Evolutionary conservation across 345 rosid genomes (phyloP).

Genomic region (Litchi chinensis): DNA sequence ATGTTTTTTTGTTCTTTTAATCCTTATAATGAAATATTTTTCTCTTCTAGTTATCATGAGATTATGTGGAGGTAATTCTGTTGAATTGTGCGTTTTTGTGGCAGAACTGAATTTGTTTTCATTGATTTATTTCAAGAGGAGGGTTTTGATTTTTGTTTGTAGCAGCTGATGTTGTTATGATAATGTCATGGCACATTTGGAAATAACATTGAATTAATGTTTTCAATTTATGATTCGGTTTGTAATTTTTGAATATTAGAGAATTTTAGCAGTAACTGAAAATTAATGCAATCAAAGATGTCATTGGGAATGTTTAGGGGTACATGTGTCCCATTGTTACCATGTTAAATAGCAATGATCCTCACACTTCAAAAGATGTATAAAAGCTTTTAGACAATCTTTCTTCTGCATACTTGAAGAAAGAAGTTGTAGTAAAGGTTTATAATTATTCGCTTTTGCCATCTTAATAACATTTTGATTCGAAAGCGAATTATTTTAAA

Average conservation of each 20-base stretch:
- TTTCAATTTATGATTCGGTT: too few relatives aligned
- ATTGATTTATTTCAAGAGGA: too few relatives aligned
- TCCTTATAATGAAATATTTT: too few relatives aligned
- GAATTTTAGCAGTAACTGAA: not conserved
- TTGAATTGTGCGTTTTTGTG: too few relatives aligned
- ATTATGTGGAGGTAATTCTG: too few relatives aligned
- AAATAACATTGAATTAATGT: not conserved
- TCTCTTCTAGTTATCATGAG: too few relatives aligned
- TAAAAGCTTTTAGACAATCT: slow-evolving; percentile 30
- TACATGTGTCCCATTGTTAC: slow-evolving; percentile 30
- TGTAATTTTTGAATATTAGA: not conserved
- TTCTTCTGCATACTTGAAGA: slow-evolving; percentile 28
- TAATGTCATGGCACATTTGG: not conserved
- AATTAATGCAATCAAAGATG: slow-evolving; percentile 12
- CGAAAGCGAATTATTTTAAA: slow-evolving; percentile 32
- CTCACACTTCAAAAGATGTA: slow-evolving; percentile 24
- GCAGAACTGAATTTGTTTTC: too few relatives aligned
- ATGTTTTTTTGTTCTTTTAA: not conserved
- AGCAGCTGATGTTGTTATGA: not conserved
- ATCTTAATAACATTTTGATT: too few relatives aligned
- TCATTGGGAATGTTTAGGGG: slow-evolving; percentile 27
- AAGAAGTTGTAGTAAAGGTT: too few relatives aligned
- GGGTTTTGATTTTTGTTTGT: too few relatives aligned
- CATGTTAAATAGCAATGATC: slow-evolving; percentile 24
- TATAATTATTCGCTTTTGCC: too few relatives aligned